phyloP scores from a whole-genome alignment of 345 rosid species.

The Heritiera fomes region DNA sequence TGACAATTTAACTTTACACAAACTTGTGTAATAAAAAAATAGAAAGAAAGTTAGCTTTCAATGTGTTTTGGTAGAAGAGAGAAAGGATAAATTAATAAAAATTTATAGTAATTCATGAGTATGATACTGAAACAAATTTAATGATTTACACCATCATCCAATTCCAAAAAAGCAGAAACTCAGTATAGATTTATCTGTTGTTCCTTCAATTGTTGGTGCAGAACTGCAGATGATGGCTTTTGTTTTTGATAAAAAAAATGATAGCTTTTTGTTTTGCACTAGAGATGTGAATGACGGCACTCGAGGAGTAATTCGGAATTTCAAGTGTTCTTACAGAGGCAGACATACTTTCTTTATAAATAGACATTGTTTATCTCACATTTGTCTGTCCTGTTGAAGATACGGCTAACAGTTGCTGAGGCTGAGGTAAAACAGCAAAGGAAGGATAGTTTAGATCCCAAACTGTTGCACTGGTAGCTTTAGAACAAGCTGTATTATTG shows the following conservation, averaged over 20 bases:
- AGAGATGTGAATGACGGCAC: constrained; percentile 28
- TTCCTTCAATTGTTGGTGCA: constrained; percentile 28
- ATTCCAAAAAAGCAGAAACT: constrained; percentile 34
- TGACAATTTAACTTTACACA: no score
- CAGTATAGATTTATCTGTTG: background rate
- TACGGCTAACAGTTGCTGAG: background rate
- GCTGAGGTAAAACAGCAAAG: constrained; percentile 26
- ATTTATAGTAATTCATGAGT: background rate
- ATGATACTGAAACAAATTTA: constrained; percentile 8
- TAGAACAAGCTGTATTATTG: constrained; percentile 26
- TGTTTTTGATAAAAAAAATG: background rate
- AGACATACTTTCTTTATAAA: constrained; percentile 26
- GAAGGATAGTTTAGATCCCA: constrained; percentile 53
- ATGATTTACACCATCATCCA: constrained; percentile 43
- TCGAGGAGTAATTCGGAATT: constrained; percentile 30
- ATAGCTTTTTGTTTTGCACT: background rate
- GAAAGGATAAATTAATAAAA: no score
- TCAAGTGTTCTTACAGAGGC: constrained; percentile 22
- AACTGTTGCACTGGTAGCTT: constrained; percentile 20
- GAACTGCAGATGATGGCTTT: constrained; percentile 21
- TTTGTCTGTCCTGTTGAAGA: constrained; percentile 41
- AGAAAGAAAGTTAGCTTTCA: no score
- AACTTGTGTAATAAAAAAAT: no score
- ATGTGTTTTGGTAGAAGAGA: no score
- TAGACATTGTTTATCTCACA: constrained; percentile 35